phyloP scores from a whole-genome alignment of 2,329 filamentous ascomycete genomes.

The Botryotinia convoluta region DNA sequence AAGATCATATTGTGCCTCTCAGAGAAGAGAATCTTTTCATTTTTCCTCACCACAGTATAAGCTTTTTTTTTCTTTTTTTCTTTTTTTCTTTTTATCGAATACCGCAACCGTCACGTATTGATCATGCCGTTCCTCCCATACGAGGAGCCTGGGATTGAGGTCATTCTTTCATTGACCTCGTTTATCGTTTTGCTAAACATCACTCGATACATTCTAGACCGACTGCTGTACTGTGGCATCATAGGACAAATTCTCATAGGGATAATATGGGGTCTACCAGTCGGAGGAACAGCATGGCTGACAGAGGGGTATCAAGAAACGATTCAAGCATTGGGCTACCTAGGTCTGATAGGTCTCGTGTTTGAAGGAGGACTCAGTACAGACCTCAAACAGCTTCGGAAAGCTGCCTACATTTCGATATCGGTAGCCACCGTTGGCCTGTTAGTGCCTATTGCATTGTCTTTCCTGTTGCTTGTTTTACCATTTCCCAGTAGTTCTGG shows the following conservation, averaged over 20 bases:
- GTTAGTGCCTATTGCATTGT: constrained; percentile 59
- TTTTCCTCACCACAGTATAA: too few species aligned
- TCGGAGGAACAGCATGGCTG: constrained; percentile 60
- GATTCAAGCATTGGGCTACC: constrained; percentile 66
- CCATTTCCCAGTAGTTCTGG: constrained; percentile 29
- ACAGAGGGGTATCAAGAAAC: constrained; percentile 49
- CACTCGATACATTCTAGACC: constrained; percentile 56
- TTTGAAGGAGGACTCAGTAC: constrained; percentile 51
- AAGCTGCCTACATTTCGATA: constrained; percentile 58
- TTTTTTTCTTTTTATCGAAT: background rate
- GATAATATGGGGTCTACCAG: constrained; percentile 67
- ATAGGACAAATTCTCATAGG: constrained; percentile 71
- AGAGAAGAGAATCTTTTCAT: background rate
- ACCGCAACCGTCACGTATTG: background rate
- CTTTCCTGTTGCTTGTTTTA: constrained; percentile 47
- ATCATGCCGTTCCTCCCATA: constrained; percentile 48
- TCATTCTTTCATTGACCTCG: constrained; percentile 57
- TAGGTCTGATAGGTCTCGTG: constrained; percentile 70
- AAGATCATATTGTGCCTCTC: background rate
- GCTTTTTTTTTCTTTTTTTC: too few species aligned
- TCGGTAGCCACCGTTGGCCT: constrained; percentile 67
- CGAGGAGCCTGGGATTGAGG: constrained; percentile 58
- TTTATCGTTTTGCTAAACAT: constrained; percentile 63
- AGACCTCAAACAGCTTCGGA: constrained; percentile 44
- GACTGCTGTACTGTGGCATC: constrained; percentile 64